Evolutionary conservation across 208 protist genomes (phyloP).

Genomic region (Phytomonas sp.): DNA sequence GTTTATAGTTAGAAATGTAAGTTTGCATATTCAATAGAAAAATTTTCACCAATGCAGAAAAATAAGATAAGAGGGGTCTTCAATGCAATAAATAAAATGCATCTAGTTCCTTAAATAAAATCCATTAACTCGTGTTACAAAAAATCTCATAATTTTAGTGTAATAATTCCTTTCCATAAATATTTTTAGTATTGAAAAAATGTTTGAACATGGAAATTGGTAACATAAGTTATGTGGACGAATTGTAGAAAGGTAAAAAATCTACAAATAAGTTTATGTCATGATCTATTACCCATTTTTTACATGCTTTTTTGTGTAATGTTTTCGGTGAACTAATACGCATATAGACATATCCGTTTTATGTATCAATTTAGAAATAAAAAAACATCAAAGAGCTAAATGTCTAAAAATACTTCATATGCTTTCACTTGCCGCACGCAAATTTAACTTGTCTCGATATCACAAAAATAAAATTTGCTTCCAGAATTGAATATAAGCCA

Average conservation of each 20-base stretch:
- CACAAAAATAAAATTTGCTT: background rate
- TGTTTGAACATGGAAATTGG: background rate
- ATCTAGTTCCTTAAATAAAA: background rate
- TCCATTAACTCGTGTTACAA: conserved; percentile 5
- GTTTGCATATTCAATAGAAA: background rate
- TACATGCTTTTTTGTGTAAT: background rate
- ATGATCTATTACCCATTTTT: background rate
- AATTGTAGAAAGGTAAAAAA: background rate
- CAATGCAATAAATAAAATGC: conserved; percentile 3
- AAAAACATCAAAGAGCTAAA: conserved; percentile 1
- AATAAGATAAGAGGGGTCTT: background rate
- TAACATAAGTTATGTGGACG: background rate
- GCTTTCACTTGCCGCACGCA: background rate
- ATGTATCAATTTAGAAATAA: background rate
- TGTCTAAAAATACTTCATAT: background rate
- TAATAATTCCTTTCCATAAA: conserved; percentile 4
- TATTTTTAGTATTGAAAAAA: background rate
- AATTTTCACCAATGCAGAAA: background rate
- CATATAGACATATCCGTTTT: background rate
- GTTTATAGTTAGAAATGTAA: background rate
- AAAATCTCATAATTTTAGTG: background rate
- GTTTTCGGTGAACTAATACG: background rate
- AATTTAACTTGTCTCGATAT: background rate
- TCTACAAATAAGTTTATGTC: background rate
- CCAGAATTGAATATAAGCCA: background rate